Percentiles rank a stretch among this genome's conserved stretches.
phyloP scores from a whole-genome alignment of 345 rosid species.

The Bruguiera gymnorhiza region DNA sequence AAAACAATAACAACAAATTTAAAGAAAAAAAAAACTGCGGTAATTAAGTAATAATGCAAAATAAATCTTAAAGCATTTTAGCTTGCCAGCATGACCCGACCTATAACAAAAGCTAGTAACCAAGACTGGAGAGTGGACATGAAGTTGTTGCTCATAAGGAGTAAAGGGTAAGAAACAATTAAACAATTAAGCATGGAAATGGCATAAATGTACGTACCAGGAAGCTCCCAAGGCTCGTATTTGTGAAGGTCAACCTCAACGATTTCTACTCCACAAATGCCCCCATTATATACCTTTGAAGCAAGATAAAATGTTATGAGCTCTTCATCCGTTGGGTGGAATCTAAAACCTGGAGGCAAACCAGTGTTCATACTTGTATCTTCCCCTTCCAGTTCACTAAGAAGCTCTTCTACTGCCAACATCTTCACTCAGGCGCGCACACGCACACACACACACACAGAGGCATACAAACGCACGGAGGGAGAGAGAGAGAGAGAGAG shows the following conservation, averaged over 20 bases:
- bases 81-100: too few species aligned
- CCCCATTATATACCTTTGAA: constrained; percentile 75
- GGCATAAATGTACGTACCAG: constrained; percentile 42
- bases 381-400: constrained; percentile 59
- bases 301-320: constrained; percentile 85
- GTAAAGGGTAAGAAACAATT: not conserved
- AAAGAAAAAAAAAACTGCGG: not conserved
- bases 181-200: too few species aligned
- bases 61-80: too few species aligned
- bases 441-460: constrained; percentile 9
- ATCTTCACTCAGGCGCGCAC: not conserved
- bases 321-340: constrained; percentile 97
- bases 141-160: too few species aligned
- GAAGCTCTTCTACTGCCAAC: constrained; percentile 60
- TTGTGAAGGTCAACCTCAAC: constrained; percentile 90
- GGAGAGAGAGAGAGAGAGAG: too few species aligned
- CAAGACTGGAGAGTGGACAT: too few species aligned
- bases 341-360: constrained; percentile 90
- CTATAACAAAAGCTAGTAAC: too few species aligned
- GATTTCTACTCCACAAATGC: constrained; percentile 64
- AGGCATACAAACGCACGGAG: constrained; percentile 10
- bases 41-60: too few species aligned
- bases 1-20: not conserved
- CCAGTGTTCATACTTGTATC: constrained; percentile 58
- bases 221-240: constrained; percentile 99